A percentile compares a stretch with the other conserved stretches of the same genome.
These are phyloP conservation scores for Suillus sp. DNA, from an alignment of 768 basidiomycete species.

Conservation along the genomic window DNA sequence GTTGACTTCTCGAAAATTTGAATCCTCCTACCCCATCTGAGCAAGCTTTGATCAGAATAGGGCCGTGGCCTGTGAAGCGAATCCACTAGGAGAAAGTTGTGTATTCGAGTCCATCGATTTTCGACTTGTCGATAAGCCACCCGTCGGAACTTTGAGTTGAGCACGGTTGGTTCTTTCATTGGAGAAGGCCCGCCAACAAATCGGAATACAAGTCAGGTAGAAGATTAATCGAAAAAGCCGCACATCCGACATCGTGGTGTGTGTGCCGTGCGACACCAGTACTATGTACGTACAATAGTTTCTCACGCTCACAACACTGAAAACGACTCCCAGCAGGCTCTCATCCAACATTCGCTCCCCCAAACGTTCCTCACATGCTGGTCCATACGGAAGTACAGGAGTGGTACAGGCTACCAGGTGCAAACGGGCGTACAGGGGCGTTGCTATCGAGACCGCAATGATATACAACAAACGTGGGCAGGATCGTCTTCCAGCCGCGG, in stretches of 20 bases:
- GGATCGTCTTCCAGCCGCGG: background rate
- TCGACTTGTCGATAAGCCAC: background rate
- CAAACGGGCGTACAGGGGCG: background rate
- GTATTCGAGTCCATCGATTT: background rate
- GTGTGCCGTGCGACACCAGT: background rate
- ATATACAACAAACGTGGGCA: background rate
- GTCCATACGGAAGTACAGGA: background rate
- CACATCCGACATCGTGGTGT: background rate
- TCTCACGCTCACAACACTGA: background rate
- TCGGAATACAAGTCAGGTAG: background rate
- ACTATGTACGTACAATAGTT: background rate
- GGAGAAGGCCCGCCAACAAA: background rate
- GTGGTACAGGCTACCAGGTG: background rate
- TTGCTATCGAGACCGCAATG: background rate
- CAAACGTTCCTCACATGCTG: constrained; percentile 2
- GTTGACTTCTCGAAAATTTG: background rate
- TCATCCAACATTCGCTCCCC: background rate
- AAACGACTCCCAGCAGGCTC: background rate
- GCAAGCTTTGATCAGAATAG: background rate
- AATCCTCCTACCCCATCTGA: background rate
- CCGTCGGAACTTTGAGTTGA: background rate
- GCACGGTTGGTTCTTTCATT: background rate
- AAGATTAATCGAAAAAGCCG: background rate
- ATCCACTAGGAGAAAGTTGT: background rate
- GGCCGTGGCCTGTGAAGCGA: too few relatives aligned